These are phyloP conservation scores for Desmodesmus armatus DNA, from an alignment of 139 green algal species.

Conservation along the genomic window DNA sequence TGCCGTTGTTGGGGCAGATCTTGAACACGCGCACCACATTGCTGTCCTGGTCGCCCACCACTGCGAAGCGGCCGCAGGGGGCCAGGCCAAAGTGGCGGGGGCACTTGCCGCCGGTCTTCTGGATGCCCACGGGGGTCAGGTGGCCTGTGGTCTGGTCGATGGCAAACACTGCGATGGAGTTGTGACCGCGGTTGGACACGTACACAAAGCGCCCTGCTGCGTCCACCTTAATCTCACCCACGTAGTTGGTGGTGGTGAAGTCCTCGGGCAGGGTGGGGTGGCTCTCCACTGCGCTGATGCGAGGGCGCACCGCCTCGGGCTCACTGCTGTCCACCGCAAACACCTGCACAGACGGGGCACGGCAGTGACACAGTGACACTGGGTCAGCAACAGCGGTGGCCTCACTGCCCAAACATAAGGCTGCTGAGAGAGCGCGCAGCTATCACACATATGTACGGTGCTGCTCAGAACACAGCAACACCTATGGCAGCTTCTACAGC, in stretches of 20 bases:
- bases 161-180: constrained; percentile 43
- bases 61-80: constrained; percentile 27
- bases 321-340: constrained; percentile 42
- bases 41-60: constrained; percentile 45
- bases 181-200: constrained; percentile 45
- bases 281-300: constrained; percentile 36
- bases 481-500: too few relatives aligned
- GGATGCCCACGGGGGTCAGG: constrained; percentile 14
- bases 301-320: constrained; percentile 28
- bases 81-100: constrained; percentile 46
- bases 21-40: constrained; percentile 36
- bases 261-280: constrained; percentile 26
- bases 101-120: constrained; percentile 15
- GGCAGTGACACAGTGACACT: not conserved
- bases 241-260: constrained; percentile 42
- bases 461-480: not conserved
- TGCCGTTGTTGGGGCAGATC: constrained; percentile 24
- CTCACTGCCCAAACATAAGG: too few relatives aligned
- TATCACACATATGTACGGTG: not conserved
- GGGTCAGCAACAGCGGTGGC: not conserved
- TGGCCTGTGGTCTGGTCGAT: constrained; percentile 32
- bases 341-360: constrained; percentile 8
- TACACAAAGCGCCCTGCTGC: constrained; percentile 38
- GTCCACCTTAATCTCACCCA: constrained; percentile 44
- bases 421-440: too few relatives aligned